These are phyloP conservation scores for Microdochium bolleyi DNA, from an alignment of 2,329 filamentous ascomycete genomes.

Conservation along the genomic window DNA sequence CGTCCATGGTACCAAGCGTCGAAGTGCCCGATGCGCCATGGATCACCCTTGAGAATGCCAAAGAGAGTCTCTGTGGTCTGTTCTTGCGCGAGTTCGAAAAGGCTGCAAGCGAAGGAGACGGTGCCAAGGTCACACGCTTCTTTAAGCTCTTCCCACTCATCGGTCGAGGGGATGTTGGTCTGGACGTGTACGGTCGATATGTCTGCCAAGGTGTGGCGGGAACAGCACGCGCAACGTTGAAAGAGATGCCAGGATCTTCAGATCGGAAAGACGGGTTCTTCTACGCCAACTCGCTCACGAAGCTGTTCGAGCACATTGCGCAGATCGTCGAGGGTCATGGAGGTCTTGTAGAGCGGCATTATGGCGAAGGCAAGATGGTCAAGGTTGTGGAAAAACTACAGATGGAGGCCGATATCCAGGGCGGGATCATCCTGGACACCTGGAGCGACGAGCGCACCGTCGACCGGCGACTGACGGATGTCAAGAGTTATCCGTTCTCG, in stretches of 20 bases:
- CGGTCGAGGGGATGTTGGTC: conserved; percentile 75
- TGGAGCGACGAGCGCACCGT: conserved; percentile 87
- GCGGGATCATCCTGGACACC: conserved; percentile 89
- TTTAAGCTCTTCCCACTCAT: conserved; percentile 98
- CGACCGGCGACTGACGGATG: conserved; percentile 81
- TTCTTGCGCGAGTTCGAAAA: conserved; percentile 95
- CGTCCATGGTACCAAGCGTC: conserved; percentile 86
- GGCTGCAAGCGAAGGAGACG: conserved; percentile 80
- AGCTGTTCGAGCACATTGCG: conserved; percentile 94
- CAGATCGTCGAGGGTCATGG: conserved; percentile 93
- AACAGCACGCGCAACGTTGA: conserved; percentile 72
- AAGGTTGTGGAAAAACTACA: conserved; percentile 89
- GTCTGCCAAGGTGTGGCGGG: conserved; percentile 91
- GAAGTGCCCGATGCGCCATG: conserved; percentile 90
- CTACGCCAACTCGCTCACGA: conserved; percentile 84
- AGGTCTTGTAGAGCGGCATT: conserved; percentile 85
- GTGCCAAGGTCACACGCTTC: conserved; percentile 84
- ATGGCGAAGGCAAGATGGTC: conserved; percentile 87
- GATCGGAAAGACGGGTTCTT: conserved; percentile 74
- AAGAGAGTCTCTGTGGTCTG: conserved; percentile 80
- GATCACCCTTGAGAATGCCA: conserved; percentile 77
- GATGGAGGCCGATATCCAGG: conserved; percentile 91
- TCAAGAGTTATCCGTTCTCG: conserved; percentile 96
- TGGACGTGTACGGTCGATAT: conserved; percentile 93
- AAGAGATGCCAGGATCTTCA: conserved; percentile 51